Base-by-base conservation (phyloP, 176 grass and related monocot species). In the Zoysia pacifica region DNA sequence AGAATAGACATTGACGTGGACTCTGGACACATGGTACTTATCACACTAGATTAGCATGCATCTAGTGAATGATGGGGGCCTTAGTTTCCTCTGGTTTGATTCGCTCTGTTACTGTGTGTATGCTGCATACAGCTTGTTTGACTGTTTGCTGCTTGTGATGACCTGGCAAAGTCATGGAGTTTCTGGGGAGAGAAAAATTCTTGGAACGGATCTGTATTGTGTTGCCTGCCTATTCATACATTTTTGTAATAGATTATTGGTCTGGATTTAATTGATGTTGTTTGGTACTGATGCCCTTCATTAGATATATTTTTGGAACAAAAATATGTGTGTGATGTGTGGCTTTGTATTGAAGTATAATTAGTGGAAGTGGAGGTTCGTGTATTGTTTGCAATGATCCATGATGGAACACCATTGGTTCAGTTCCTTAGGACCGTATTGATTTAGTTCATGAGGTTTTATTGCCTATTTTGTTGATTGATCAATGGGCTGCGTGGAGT, bases 231-330 rank as follows among this genome's bases (percentile, higher is more conserved):
- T 66, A n/a, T 55, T 58, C 59, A 65, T 61, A 16, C 62, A 19
- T 67, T 86, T 85, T 85, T 86, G 76, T 67, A 60, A 58, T 41
- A 18, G 48, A 48, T 60, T 65, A 36, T 43, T 49, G 49, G 28
- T 59, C 66, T 66, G 39, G 38, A 9, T 72, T 39, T 85, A 47
- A 14, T 62, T 43, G 65, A 20, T 51, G 52, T 69, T 49, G 42
- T 67, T 69, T 67, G 20, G 12, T 36, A 15, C 59, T 37, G 28
- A 45, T 67, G 62, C 6, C 41, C 6, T 67, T 67, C 15, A n/a
- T 67, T 41, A n/a, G 65, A 18, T 10, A 61, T 35, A 61, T 37
- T 56, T 16, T 53, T 78, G 15, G 4, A 28, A 28, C 28, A 28
- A 28, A 28, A 28, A 28, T 77, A 28, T 77, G 64, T 6, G 55